Evolutionary conservation across 2,329 filamentous ascomycete species (phyloP), one percentile per base, ranked within the genome.

Genomic region (Neofusicoccum ribis): DNA sequence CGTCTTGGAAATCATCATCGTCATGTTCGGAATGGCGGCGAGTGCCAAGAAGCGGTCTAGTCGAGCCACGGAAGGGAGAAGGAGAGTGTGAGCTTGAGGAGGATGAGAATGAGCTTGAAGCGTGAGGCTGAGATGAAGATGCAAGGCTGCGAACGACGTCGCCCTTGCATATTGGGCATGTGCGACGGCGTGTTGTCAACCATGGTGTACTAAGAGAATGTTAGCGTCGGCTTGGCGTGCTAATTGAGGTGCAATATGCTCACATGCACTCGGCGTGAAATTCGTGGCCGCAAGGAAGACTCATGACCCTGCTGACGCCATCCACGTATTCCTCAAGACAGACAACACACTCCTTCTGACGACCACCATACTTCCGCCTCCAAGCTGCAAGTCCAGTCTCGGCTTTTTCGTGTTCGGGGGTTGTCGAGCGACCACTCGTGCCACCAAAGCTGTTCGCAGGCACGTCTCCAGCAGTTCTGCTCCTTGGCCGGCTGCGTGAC

Each of bases 261-360:
- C 81, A 96, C 93, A 99, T 98, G 93, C 95, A 99, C 75, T 96
- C 93, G 34, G 85, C 94, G 77, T 99, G 95, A 78, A 98, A 99
- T 74, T 99, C 95, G 76, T 99, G 95, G 41, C 95, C 95, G 78
- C 95, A 99, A 8, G 95, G 95, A 66, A 99, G 81, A 74, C 93
- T 96, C 95, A 99, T 99, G 44, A 99, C 94, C 73, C 88, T 88
- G 76, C 93, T 97, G 71, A 97, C 89, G 44, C 95, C 95, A 77
- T 97, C 93, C 23, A 97, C 84, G 73, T 98, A 99, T 75, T 99
- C 95, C 74, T 99, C 95, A 39, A 99, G 81, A 72, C 95, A 99
- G 2, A 99, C 94, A 12, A 97, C 94, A 74, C 95, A 99, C 77
- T 99, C 95, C 8, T 92, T 88, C 75, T 89, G 88, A 67, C 86